Base-by-base conservation (phyloP, 1,284 basidiomycete genomes). In the Boletus sp. region DNA sequence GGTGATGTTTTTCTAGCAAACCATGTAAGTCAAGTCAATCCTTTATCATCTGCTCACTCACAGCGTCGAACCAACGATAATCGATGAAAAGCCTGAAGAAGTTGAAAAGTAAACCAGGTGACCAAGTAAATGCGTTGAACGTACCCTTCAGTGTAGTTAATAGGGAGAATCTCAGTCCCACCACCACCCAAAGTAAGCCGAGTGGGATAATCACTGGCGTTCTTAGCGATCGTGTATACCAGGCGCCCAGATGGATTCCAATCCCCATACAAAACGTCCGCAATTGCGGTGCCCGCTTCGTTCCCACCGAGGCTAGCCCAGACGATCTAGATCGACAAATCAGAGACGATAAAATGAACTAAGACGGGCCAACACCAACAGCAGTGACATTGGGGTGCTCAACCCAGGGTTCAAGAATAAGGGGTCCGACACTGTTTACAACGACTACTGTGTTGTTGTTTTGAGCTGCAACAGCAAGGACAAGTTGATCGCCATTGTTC, bases 371-470 rank as follows among this genome's bases (percentile, higher is more conserved):
- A 38, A 47, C 13, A 61, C 64, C 1, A 10, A 77, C 74, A 2
- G 81, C 85, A 8, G 83, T 87, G 58, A 87, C 73, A 47, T 81
- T 82, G 27, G 76, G 75, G 53, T 82, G 73, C 4, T 86, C 82
- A 51, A 82, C 79, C 83, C 83, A 86, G 5, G 73, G 67, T 67
- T 85, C 83, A 31, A 85, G 66, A 50, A 79, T 74, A 25, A 85
- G 75, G 1, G 83, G 79, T 5, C 84, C 84, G 46, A 83, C 81
- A 6, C 80, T 79, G 68, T 88, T 83, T 14, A 82, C 74, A 35
- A 88, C 79, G 27, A 89, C 87, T 28, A 88, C 76, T 2, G 83
- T 86, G 68, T 88, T 86, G 67, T 77, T 77, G 62, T 79, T 80
- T 21, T 71, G 63, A 14, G 68, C 64, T 8, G 78, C 77, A 19